These are phyloP conservation scores for Leucaena leucocephala DNA, from an alignment of 306 rosid species.

Conservation along the genomic window DNA sequence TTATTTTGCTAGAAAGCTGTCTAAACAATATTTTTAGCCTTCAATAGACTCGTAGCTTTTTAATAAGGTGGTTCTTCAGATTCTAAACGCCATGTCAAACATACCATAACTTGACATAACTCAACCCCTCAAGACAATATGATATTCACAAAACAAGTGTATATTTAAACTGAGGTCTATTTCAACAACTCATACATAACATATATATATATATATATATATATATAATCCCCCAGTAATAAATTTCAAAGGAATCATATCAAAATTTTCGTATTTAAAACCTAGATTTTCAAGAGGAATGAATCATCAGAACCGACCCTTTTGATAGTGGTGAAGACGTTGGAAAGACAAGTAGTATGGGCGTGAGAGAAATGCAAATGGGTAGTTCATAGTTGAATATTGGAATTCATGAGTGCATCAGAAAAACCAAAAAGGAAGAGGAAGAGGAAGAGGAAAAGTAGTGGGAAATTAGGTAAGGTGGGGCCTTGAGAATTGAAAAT, in stretches of 20 bases:
- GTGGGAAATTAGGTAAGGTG: neutral
- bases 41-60: too few relatives aligned
- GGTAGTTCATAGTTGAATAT: neutral
- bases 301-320: neutral
- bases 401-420: neutral
- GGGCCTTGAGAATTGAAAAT: neutral
- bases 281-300: neutral
- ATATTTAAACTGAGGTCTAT: neutral
- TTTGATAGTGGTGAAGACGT: neutral
- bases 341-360: neutral
- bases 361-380: neutral
- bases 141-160: neutral
- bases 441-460: neutral
- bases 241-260: neutral
- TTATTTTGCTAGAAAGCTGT: too few relatives aligned
- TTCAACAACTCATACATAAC: too few relatives aligned
- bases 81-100: too few relatives aligned
- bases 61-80: too few relatives aligned
- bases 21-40: too few relatives aligned
- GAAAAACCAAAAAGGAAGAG: neutral
- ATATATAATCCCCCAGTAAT: neutral
- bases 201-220: too few relatives aligned
- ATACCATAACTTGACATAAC: too few relatives aligned
- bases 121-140: neutral
- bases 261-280: neutral